Conservation (phyloP, 805 yeast species). For the Candida loeiensis region DNA sequence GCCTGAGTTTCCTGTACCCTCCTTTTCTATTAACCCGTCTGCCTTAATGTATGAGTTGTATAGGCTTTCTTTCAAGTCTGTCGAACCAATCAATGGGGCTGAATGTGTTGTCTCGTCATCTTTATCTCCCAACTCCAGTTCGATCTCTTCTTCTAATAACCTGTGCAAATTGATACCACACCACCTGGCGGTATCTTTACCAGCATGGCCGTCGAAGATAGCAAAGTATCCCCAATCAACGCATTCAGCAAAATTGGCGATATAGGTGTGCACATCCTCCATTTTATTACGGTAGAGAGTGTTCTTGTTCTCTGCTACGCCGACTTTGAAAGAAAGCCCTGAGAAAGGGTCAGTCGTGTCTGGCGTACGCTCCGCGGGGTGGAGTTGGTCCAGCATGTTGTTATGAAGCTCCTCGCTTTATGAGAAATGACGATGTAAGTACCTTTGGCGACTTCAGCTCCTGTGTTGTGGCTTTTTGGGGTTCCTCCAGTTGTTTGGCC, state of each 20-base stretch:
- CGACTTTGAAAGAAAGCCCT: slow-evolving; percentile 73
- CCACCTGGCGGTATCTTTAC: slow-evolving; percentile 89
- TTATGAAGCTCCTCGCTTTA: not conserved
- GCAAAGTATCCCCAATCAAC: slow-evolving; percentile 95
- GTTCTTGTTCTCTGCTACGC: slow-evolving; percentile 90
- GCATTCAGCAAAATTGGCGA: slow-evolving; percentile 87
- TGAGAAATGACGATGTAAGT: too few relatives aligned
- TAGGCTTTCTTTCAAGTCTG: slow-evolving; percentile 62
- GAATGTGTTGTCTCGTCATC: slow-evolving; percentile 9
- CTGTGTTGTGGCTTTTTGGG: not conserved
- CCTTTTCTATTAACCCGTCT: slow-evolving; percentile 61
- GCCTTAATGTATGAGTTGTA: slow-evolving; percentile 70
- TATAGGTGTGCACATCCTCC: slow-evolving; percentile 96
- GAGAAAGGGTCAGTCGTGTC: slow-evolving; percentile 40
- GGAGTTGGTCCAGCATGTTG: not conserved
- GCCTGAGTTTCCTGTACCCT: slow-evolving; percentile 73
- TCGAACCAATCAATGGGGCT: slow-evolving; percentile 18
- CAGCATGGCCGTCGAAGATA: slow-evolving; percentile 96
- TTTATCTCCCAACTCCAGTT: slow-evolving; percentile 3
- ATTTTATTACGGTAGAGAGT: slow-evolving; percentile 75
- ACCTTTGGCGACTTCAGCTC: not conserved
- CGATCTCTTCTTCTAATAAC: slow-evolving; percentile 56
- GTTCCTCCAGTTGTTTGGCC: not conserved
- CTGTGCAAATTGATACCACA: slow-evolving; percentile 84
- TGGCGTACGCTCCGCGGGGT: slow-evolving; percentile 1